These are phyloP conservation scores for Ganoderma multipileum DNA, from an alignment of 1,284 basidiomycete species.

Conservation along the genomic window DNA sequence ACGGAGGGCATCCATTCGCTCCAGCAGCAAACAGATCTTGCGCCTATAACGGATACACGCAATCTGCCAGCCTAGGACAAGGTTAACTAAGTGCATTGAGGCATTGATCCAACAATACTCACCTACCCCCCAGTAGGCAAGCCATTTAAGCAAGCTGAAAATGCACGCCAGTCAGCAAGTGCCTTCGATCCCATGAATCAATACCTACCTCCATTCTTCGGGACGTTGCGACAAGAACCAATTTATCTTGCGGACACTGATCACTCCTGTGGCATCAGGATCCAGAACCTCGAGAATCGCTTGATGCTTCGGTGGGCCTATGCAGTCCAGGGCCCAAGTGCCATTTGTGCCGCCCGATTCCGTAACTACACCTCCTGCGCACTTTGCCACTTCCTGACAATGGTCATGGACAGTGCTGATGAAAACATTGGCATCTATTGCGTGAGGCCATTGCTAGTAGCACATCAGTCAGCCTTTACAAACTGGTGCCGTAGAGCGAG, in stretches of 20 bases:
- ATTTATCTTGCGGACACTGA: neutral
- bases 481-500: neutral
- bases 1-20: neutral
- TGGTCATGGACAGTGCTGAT: neutral
- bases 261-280: neutral
- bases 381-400: neutral
- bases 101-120: neutral
- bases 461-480: neutral
- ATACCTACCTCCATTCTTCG: neutral
- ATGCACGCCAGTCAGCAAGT: neutral
- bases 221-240: neutral
- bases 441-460: neutral
- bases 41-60: neutral
- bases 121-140: neutral
- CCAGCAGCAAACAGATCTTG: neutral
- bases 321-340: neutral
- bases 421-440: neutral
- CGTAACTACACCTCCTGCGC: neutral
- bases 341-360: neutral
- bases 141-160: conserved; percentile 1
- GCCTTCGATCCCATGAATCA: neutral
- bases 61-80: neutral
- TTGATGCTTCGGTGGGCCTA: neutral
- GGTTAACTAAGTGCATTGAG: neutral
- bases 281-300: neutral